Conservation (phyloP, 768 basidiomycete species). For the Crassisporium funariophilum region DNA sequence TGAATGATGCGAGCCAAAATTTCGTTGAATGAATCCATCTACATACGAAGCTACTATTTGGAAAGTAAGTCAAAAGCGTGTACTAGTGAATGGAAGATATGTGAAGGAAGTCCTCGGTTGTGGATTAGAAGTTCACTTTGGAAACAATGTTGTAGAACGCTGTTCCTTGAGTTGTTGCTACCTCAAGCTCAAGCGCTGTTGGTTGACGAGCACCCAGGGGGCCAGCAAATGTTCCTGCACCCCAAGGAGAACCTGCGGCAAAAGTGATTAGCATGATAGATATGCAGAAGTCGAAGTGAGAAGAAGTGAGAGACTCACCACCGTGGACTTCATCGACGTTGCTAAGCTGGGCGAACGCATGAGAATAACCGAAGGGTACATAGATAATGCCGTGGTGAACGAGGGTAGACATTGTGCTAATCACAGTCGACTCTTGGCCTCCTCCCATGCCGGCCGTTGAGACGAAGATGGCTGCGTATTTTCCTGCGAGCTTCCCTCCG, state of each 20-base stretch:
- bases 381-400: constrained; percentile 59
- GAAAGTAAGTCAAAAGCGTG: neutral
- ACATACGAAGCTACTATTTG: too few relatives aligned
- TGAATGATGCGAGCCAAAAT: too few relatives aligned
- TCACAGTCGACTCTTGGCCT: constrained; percentile 65
- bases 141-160: constrained; percentile 53
- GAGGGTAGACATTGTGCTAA: constrained; percentile 52
- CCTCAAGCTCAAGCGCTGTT: constrained; percentile 49
- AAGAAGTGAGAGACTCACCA: constrained; percentile 41
- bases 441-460: constrained; percentile 70
- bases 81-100: neutral
- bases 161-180: constrained; percentile 56
- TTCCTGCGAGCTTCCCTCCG: constrained; percentile 59
- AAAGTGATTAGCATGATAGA: neutral
- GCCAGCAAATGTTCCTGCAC: constrained; percentile 66
- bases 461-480: constrained; percentile 69
- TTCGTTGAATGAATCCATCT: too few relatives aligned
- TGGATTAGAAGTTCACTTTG: constrained; percentile 23
- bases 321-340: constrained; percentile 60
- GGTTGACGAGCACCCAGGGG: constrained; percentile 53
- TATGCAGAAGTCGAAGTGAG: neutral
- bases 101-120: too few relatives aligned
- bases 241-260: constrained; percentile 69
- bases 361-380: constrained; percentile 39
- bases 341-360: constrained; percentile 30